These are phyloP conservation scores for Monosporascus sp. DNA, from an alignment of 2,329 filamentous ascomycete genomes.

Conservation along the genomic window DNA sequence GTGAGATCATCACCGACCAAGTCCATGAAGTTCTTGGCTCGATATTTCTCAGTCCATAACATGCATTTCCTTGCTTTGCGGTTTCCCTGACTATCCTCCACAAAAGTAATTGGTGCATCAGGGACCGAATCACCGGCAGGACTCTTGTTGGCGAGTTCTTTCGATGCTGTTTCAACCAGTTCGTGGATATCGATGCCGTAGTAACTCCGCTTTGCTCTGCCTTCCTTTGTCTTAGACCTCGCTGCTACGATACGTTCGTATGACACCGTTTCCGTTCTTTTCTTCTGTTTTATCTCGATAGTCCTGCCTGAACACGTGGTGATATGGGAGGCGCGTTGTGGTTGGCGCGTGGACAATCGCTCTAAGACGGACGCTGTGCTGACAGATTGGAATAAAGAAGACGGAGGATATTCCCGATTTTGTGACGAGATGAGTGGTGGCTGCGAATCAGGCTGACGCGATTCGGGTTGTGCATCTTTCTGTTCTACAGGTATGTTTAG, in stretches of 20 bases:
- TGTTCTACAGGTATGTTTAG: conserved; percentile 2
- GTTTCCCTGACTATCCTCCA: conserved; percentile 32
- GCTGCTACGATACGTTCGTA: conserved; percentile 65
- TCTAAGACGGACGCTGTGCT: conserved; percentile 15
- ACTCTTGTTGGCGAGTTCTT: conserved; percentile 43
- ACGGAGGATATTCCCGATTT: conserved; percentile 9
- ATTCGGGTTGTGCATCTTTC: conserved; percentile 1
- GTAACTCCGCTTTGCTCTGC: conserved; percentile 68
- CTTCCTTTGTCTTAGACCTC: conserved; percentile 60
- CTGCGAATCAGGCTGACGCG: conserved; percentile 1
- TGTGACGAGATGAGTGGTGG: background rate
- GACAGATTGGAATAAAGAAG: conserved; percentile 16
- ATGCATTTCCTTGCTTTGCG: conserved; percentile 44
- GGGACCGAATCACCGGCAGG: conserved; percentile 15
- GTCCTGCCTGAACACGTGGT: conserved; percentile 54
- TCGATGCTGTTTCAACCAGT: conserved; percentile 66
- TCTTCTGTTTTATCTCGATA: conserved; percentile 50
- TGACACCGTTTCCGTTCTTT: conserved; percentile 38
- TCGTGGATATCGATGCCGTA: conserved; percentile 91
- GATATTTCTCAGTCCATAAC: conserved; percentile 97
- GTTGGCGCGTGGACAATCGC: conserved; percentile 13
- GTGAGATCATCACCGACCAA: conserved; percentile 92
- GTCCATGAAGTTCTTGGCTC: conserved; percentile 85
- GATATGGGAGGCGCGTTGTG: conserved; percentile 31
- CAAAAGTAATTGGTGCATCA: conserved; percentile 34